Evolutionary conservation across 371 early-diverging fungal species (phyloP), one percentile per base, ranked within the genome.

Genomic region (Apophysomyces ossiformis): DNA sequence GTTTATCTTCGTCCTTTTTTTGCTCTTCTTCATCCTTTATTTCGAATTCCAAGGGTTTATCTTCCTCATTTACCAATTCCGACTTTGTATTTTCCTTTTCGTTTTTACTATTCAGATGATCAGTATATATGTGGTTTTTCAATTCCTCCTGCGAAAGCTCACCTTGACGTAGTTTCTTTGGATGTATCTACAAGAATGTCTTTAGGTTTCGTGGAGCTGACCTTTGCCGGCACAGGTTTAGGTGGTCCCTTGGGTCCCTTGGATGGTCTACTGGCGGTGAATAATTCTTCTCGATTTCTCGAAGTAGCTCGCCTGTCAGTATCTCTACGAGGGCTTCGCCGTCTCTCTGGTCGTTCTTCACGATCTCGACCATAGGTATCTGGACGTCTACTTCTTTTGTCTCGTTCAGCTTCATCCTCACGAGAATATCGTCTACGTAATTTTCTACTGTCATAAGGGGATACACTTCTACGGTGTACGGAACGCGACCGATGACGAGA

Each of bases 1-100:
- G 63, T 54, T 82, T 73, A 64, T 91, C 86, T 65, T 93, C 92
- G 57, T 90, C 87, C 35, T 71, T 63, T 58, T 79, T 58, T 35
- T 74, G 76, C 57, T 86, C 84, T n/a, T 85, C 84, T 50, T 85
- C 86, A 38, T 81, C 76, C 63, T 72, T 71, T 63, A 84, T 70
- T 12, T 84, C 82, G 44, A 81, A 67, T 61, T 82, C 81, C 32
- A 69, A 46, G 0, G 64, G 41, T 32, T 70, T 69, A 37, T 67
- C 74, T 41, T 50, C 39, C 13, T 57, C 21, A 18, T 50, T 50
- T 50, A 50, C 54, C 54, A 50, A 16, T 50, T 50, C 21, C 21
- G 21, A 50, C 46, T 44, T 65, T 26, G 44, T 41, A 5, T 57
- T 39, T 7, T 43, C 41, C 44, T 16, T 38, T 44, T 60, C 39